Conservation (phyloP, 768 basidiomycete species). For the Crepidotus variabilis region DNA sequence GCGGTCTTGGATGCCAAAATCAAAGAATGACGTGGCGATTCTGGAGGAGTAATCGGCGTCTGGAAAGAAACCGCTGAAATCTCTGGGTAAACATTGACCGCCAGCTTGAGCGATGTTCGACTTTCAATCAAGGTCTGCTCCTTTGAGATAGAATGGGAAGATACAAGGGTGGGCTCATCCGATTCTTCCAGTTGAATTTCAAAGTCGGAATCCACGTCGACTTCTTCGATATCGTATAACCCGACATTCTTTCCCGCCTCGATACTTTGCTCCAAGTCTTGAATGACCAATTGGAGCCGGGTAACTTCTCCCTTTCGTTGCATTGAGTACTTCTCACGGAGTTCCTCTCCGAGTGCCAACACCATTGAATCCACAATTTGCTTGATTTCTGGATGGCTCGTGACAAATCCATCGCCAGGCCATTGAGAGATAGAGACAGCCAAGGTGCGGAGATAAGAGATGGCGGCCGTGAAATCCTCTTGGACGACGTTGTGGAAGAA, state of each 20-base stretch:
- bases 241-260: constrained; percentile 7
- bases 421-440: constrained; percentile 55
- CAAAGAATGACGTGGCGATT: constrained; percentile 25
- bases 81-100: constrained; percentile 16
- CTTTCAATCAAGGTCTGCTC: background rate
- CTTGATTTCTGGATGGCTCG: constrained; percentile 60
- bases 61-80: constrained; percentile 18
- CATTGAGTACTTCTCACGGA: constrained; percentile 40
- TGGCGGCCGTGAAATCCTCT: constrained; percentile 32
- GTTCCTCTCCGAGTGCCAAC: constrained; percentile 61
- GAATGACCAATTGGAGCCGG: constrained; percentile 46
- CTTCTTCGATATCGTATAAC: constrained; percentile 2
- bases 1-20: constrained; percentile 11
- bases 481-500: constrained; percentile 59
- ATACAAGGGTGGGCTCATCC: constrained; percentile 22
- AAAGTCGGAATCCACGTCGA: constrained; percentile 18
- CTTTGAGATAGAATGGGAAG: constrained; percentile 2
- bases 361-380: constrained; percentile 56
- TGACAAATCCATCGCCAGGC: constrained; percentile 68
- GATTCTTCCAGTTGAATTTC: constrained; percentile 17
- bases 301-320: constrained; percentile 37
- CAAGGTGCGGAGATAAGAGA: constrained; percentile 32
- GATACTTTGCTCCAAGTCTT: constrained; percentile 32
- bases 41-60: constrained; percentile 32
- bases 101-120: constrained; percentile 14